Conservation (phyloP, 768 basidiomycete species). For the Tephrocybe sp. region DNA sequence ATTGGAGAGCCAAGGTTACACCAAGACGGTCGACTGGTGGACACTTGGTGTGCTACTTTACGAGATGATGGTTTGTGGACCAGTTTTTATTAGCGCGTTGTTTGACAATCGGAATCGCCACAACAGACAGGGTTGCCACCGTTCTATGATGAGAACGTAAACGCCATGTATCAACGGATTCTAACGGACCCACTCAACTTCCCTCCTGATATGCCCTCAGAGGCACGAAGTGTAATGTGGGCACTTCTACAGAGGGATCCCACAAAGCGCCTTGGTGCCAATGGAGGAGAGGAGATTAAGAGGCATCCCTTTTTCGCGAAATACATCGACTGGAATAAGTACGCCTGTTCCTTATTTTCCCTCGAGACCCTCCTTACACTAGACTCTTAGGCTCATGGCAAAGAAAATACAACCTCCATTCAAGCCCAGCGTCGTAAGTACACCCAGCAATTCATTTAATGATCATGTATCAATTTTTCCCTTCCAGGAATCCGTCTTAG, state of each 20-base stretch:
- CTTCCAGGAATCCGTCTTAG: conserved; percentile 80
- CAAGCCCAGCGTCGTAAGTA: conserved; percentile 90
- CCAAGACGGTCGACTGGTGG: conserved; percentile 99
- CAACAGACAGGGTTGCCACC: conserved; percentile 89
- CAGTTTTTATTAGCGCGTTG: not conserved
- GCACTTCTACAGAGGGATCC: conserved; percentile 91
- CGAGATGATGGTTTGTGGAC: conserved; percentile 81
- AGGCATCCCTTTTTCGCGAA: conserved; percentile 92
- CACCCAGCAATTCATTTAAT: not conserved
- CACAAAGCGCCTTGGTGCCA: conserved; percentile 77
- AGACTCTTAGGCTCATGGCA: conserved; percentile 56
- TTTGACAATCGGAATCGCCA: no score
- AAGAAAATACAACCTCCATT: conserved; percentile 98
- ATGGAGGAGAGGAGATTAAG: conserved; percentile 96
- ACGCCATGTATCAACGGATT: conserved; percentile 97
- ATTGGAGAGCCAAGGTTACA: conserved; percentile 94
- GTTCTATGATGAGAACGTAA: conserved; percentile 98
- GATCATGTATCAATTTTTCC: conserved; percentile 2
- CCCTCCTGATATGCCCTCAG: conserved; percentile 81
- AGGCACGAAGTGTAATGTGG: conserved; percentile 87
- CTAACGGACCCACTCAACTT: conserved; percentile 91
- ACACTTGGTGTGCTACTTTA: conserved; percentile 94
- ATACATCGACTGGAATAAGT: conserved; percentile 90
- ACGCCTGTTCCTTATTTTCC: conserved; percentile 19
- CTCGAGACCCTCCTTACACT: not conserved